Evolutionary conservation across 2,329 filamentous ascomycete genomes (phyloP).

Genomic region (Alternaria metachromatica): DNA sequence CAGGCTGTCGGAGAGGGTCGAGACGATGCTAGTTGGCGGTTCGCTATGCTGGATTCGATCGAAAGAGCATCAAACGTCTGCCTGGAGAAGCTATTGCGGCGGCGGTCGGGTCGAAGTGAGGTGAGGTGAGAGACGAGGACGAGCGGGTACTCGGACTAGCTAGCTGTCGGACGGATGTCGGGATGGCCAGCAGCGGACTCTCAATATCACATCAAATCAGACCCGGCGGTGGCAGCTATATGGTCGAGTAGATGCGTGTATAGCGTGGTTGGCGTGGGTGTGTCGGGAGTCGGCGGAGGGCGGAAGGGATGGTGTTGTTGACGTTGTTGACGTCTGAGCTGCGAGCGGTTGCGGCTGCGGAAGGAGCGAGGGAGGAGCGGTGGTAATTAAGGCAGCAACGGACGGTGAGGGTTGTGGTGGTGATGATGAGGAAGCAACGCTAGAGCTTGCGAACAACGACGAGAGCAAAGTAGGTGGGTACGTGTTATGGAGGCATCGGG

Average conservation of each 20-base stretch:
- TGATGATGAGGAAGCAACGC: slow-evolving; percentile 23
- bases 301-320: slow-evolving; percentile 14
- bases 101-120: slow-evolving; percentile 16
- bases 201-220: slow-evolving; percentile 44
- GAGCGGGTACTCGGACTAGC: slow-evolving; percentile 19
- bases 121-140: slow-evolving; percentile 22
- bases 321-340: slow-evolving; percentile 29
- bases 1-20: slow-evolving; percentile 29
- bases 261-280: slow-evolving; percentile 29
- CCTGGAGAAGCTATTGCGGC: slow-evolving; percentile 25
- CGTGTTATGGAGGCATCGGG: slow-evolving; percentile 40
- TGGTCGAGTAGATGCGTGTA: slow-evolving; percentile 42
- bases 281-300: slow-evolving; percentile 22
- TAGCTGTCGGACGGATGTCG: slow-evolving; percentile 28
- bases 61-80: slow-evolving; percentile 35
- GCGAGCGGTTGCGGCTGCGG: slow-evolving; percentile 31
- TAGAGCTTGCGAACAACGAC: slow-evolving; percentile 37
- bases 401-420: slow-evolving; percentile 4
- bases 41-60: slow-evolving; percentile 28
- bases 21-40: slow-evolving; percentile 34
- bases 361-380: slow-evolving; percentile 40
- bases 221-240: slow-evolving; percentile 30
- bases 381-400: slow-evolving; percentile 26
- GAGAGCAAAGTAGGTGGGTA: slow-evolving; percentile 27
- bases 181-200: slow-evolving; percentile 37